Percentiles rank a stretch among this genome's conserved stretches.
Conservation (phyloP, 2,329 filamentous ascomycete species). For the Gnomoniopsis smithogilvyi region DNA sequence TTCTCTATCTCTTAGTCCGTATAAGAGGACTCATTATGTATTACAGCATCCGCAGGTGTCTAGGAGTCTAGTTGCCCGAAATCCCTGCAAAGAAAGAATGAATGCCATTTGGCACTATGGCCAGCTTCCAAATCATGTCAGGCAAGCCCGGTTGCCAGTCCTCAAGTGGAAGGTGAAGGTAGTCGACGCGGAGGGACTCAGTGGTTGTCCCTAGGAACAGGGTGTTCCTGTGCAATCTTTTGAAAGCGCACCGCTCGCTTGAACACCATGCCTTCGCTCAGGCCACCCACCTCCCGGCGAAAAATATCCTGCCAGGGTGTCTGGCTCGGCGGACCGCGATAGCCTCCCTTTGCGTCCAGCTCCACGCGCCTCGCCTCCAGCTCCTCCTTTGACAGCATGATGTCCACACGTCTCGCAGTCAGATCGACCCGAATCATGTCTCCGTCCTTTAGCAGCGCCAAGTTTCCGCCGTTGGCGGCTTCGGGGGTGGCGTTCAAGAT, state of each 20-base stretch:
- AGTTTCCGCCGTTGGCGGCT: conserved; percentile 50
- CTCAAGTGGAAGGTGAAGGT: neutral
- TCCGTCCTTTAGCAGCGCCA: conserved; percentile 47
- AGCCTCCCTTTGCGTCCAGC: conserved; percentile 35
- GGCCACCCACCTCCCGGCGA: conserved; percentile 40
- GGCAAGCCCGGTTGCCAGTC: neutral
- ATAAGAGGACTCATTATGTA: neutral
- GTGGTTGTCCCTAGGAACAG: conserved; percentile 42
- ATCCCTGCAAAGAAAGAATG: neutral
- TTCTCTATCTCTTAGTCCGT: neutral
- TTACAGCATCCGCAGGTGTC: neutral
- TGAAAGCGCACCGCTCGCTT: conserved; percentile 43
- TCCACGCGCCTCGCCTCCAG: conserved; percentile 34
- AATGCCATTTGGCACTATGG: neutral
- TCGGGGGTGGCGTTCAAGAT: conserved; percentile 56
- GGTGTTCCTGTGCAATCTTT: conserved; percentile 38
- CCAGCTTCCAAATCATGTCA: neutral
- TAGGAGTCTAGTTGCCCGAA: neutral
- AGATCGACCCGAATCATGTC: conserved; percentile 49
- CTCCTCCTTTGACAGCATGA: conserved; percentile 38
- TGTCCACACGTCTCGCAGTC: conserved; percentile 43
- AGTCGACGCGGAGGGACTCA: conserved; percentile 19
- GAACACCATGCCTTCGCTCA: conserved; percentile 45
- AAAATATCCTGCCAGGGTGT: conserved; percentile 51
- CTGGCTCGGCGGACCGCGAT: conserved; percentile 36